Conservation (phyloP, 2,329 filamentous ascomycete species). For the Periconia macrospinosa region DNA sequence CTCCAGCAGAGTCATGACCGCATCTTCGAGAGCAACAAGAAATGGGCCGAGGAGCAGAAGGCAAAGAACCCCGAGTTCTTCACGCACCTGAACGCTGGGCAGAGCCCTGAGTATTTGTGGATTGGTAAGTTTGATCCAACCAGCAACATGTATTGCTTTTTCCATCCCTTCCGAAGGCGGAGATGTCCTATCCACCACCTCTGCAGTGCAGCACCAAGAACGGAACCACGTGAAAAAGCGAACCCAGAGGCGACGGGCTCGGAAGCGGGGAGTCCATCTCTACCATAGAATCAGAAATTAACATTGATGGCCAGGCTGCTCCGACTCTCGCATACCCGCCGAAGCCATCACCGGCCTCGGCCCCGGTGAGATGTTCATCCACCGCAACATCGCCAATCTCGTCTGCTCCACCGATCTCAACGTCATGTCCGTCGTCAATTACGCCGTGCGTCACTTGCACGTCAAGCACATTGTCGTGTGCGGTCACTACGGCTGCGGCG, state of each 20-base stretch:
- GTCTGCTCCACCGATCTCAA: conserved; percentile 46
- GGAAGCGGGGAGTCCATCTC: too few relatives aligned
- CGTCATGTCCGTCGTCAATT: conserved; percentile 46
- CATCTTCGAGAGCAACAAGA: conserved; percentile 69
- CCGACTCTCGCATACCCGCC: conserved; percentile 44
- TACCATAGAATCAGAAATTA: neutral
- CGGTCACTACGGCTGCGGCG: conserved; percentile 69
- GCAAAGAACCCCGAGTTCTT: conserved; percentile 67
- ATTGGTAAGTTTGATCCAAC: conserved; percentile 31
- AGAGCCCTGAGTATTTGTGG: conserved; percentile 69
- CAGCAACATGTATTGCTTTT: neutral
- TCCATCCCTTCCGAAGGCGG: neutral
- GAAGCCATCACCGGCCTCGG: conserved; percentile 45
- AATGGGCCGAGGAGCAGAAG: conserved; percentile 65
- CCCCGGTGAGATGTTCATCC: conserved; percentile 38
- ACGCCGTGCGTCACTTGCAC: conserved; percentile 45
- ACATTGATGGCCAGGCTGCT: conserved; percentile 30
- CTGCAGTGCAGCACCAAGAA: neutral
- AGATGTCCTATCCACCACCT: neutral
- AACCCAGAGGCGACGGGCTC: too few relatives aligned
- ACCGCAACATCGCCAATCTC: conserved; percentile 42
- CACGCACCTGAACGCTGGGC: conserved; percentile 63
- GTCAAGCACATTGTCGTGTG: conserved; percentile 72
- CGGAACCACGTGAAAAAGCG: neutral
- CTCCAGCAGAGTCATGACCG: conserved; percentile 66